Evolutionary conservation across 2,329 filamentous ascomycete species (phyloP), one percentile per base, ranked within the genome.

Genomic region (Fusarium pseudonygamai): DNA sequence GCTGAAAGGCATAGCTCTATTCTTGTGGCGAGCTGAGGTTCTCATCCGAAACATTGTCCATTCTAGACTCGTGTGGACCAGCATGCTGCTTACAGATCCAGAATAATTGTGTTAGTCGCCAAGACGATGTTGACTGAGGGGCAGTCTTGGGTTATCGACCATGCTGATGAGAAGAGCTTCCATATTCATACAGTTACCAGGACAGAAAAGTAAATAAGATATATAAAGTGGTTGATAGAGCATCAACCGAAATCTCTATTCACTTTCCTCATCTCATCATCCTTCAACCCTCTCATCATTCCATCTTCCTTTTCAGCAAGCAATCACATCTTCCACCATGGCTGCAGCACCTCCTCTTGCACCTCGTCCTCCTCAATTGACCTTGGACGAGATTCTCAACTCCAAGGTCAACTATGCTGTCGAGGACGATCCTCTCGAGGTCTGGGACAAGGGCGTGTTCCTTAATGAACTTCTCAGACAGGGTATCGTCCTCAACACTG

Each of bases 361-460:
- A 3, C 13, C 47, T 9, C 37, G 60, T 36, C 58, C 62, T 3
- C 40, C 37, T 30, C 45, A 45, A 5, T 45, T 60, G 10, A 63
- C 40, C 14, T 45, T 69, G 36, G 67, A 69, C 9, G 47, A 69
- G n/a, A 69, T 69, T 13, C 65, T 69, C 34, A 69, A 64, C n/a
- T 68, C 65, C 8, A 43, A 45, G 3, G 37, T 69, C 39, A 64
- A 69, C 15, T 47, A 58, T 18, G 50, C 57, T 7, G 47, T 69
- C 6, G 67, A 69, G 1, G 22, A 69, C 5, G 59, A 64, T 8
- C 65, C 66, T 14, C 11, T 69, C 7, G 30, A 69, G 9, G 46
- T 69, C 3, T 73, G 66, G 55, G 71, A 73, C 8, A 73, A 69
- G 32, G 71, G 71, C 2, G 71, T 73, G 1, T 73, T 73, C 34